Conservation (phyloP, 2,329 filamentous ascomycete species). For the Aspergillus alliaceus region DNA sequence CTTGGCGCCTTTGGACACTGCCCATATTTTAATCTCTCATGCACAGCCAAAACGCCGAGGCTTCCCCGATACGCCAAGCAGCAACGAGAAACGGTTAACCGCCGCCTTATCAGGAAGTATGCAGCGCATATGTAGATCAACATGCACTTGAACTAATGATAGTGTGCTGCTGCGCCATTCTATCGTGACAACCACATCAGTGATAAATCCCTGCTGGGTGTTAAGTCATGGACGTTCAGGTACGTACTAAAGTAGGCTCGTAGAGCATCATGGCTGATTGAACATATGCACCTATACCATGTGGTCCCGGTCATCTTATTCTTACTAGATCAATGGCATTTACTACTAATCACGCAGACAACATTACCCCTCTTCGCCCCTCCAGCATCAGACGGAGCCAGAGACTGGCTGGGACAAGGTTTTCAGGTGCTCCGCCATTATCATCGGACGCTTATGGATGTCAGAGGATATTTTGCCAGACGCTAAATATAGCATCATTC, state of each 20-base stretch:
- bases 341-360: too few relatives aligned
- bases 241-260: neutral
- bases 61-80: neutral
- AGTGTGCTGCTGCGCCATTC: neutral
- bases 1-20: neutral
- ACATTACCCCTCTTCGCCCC: too few relatives aligned
- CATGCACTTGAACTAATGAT: neutral
- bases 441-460: neutral
- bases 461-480: accelerated
- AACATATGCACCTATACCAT: neutral
- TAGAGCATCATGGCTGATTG: neutral
- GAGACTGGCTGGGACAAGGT: neutral
- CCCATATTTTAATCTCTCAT: neutral
- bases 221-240: neutral
- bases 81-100: neutral
- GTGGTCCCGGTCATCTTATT: neutral
- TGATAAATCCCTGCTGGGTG: neutral
- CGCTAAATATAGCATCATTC: neutral
- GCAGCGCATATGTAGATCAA: neutral
- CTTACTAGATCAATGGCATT: neutral
- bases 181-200: neutral
- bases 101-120: neutral
- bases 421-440: neutral
- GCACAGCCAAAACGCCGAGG: neutral
- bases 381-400: too few relatives aligned